Evolutionary conservation across 2,329 filamentous ascomycete genomes (phyloP), one percentile per base, ranked within the genome.

Genomic region (Aquanectria penicillioides): DNA sequence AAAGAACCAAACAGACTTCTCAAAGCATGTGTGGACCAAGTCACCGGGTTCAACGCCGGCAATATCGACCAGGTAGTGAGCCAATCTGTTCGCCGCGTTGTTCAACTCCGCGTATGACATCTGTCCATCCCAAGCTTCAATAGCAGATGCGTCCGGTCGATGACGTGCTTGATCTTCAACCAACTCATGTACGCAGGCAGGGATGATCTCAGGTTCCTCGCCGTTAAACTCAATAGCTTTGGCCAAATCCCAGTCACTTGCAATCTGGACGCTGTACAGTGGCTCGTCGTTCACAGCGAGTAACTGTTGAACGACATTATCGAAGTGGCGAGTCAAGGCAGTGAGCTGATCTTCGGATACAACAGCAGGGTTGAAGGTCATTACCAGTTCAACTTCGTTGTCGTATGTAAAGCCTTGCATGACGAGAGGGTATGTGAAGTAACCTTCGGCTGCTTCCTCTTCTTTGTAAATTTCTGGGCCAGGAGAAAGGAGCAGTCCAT

Each of bases 81-180:
- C 56, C 5, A 69, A 15, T 2, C 10, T 10, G 5, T 26, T 52
- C 1, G 67, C 20, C 5, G 54, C 12, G 2, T 11, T 15, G 6
- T 63, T 46, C 1, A 69, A 47, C 10, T 66, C 43, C 1, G 8
- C 10, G n/a, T 68, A 73, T 1, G 68, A 69, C 3, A 71, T 44
- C 1, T 65, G 18, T 3, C 65, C 68, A 33, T 74, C 69, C 68
- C 71, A 74, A 0, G 71, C 62, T 17, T 36, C 48, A 2, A 72
- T 44, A 0, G 69, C 71, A 46, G 61, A 6, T 37, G 47, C 12
- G 48, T 28, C 2, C 59, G 64, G 13, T 58, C 47, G 5, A 28
- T 13, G 5, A 2, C 20, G 17, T 31, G 48, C 62, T 1, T 51
- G 55, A 1, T 59, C 15, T 2, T 60, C 47, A 6, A 72, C 57